Conservation (phyloP, 768 basidiomycete species). For the Bullera alba region DNA sequence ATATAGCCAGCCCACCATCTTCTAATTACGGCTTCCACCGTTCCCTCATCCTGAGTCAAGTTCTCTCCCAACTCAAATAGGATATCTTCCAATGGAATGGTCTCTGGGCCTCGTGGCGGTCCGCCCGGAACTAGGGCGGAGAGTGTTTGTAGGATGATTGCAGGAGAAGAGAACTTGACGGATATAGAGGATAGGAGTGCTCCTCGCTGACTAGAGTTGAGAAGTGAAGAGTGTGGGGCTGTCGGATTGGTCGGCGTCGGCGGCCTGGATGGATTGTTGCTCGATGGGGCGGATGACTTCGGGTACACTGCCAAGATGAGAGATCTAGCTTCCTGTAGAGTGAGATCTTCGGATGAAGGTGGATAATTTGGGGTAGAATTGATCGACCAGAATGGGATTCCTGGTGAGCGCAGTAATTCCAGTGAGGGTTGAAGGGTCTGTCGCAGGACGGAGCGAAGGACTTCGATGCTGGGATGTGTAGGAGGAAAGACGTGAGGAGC, state of each 20-base stretch:
- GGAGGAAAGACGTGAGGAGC: constrained; percentile 31
- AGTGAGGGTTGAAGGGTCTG: constrained; percentile 32
- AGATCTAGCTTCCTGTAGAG: constrained; percentile 37
- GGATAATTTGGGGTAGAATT: constrained; percentile 18
- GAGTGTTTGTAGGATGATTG: constrained; percentile 41
- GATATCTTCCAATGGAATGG: constrained; percentile 40
- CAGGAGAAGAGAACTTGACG: constrained; percentile 42
- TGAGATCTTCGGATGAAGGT: constrained; percentile 33
- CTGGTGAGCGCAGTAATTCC: constrained; percentile 28
- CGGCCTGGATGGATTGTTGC: constrained; percentile 17
- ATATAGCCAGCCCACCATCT: constrained; percentile 43
- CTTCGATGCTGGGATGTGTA: constrained; percentile 17
- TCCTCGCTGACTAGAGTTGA: constrained; percentile 32
- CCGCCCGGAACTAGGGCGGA: constrained; percentile 41
- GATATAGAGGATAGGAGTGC: constrained; percentile 28
- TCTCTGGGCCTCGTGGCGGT: constrained; percentile 28
- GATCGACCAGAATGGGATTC: constrained; percentile 30
- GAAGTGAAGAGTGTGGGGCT: constrained; percentile 32
- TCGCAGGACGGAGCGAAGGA: constrained; percentile 21
- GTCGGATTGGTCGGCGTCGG: constrained; percentile 38
- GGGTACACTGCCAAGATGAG: constrained; percentile 42
- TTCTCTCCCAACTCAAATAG: constrained; percentile 45
- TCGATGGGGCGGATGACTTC: constrained; percentile 20
- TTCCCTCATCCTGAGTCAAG: constrained; percentile 41
- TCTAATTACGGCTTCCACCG: constrained; percentile 38